Evolutionary conservation across 768 basidiomycete species (phyloP).

Genomic region (Psilocybe sp.): DNA sequence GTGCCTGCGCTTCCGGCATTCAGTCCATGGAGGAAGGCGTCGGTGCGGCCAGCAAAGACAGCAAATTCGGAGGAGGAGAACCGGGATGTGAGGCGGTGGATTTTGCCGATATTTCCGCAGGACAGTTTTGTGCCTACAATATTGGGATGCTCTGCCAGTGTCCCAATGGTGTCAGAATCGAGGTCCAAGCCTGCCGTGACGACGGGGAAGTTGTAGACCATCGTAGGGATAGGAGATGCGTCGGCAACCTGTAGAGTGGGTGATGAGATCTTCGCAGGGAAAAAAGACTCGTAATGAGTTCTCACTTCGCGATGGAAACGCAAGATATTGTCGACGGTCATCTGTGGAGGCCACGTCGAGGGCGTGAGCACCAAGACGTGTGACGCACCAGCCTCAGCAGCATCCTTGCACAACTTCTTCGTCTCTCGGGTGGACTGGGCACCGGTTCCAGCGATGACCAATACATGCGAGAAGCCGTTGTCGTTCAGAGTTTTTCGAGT

Average conservation of each 20-base stretch:
- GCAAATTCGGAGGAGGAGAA: slow-evolving; percentile 55
- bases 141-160: slow-evolving; percentile 74
- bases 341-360: slow-evolving; percentile 65
- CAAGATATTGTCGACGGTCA: slow-evolving; percentile 61
- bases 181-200: slow-evolving; percentile 83
- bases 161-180: slow-evolving; percentile 72
- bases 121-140: slow-evolving; percentile 86
- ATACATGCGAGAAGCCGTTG: slow-evolving; percentile 62
- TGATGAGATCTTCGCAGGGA: background rate
- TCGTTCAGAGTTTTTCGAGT: slow-evolving; percentile 72
- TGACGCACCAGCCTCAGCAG: slow-evolving; percentile 80
- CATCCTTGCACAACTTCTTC: slow-evolving; percentile 63
- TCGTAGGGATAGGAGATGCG: slow-evolving; percentile 62
- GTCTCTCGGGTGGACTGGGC: slow-evolving; percentile 80
- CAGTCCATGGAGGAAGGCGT: slow-evolving; percentile 64
- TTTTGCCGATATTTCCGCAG: slow-evolving; percentile 82
- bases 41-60: slow-evolving; percentile 74
- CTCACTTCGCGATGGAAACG: slow-evolving; percentile 64
- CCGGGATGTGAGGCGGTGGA: slow-evolving; percentile 66
- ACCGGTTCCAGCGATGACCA: slow-evolving; percentile 83
- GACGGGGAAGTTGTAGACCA: slow-evolving; percentile 86
- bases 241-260: slow-evolving; percentile 52
- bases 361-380: slow-evolving; percentile 74
- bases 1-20: slow-evolving; percentile 60
- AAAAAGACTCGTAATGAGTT: background rate